A percentile compares a stretch with the other conserved stretches of the same genome.
Conservation (phyloP, 306 rosid species). For the Coriaria nepalensis region DNA sequence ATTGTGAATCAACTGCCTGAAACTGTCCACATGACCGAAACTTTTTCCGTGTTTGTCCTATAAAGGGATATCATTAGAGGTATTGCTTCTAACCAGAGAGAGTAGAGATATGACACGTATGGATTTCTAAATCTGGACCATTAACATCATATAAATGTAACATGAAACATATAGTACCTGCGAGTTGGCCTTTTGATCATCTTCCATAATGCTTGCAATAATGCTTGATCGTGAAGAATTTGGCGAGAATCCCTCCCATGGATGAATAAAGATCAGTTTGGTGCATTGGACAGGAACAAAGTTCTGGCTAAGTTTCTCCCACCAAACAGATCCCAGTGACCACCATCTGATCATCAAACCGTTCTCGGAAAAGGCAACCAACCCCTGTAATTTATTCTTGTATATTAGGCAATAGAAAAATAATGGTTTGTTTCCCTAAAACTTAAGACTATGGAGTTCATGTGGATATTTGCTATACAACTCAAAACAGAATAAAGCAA, state of each 20-base stretch:
- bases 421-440: background rate
- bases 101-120: background rate
- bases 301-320: constrained; percentile 90
- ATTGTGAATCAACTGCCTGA: constrained; percentile 65
- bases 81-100: constrained; percentile 1
- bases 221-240: constrained; percentile 85
- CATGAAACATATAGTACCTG: constrained; percentile 34
- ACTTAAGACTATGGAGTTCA: too few species aligned
- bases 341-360: constrained; percentile 98
- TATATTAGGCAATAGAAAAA: background rate
- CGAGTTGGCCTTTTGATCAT: constrained; percentile 26
- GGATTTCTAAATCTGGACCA: background rate
- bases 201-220: constrained; percentile 66
- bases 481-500: constrained; percentile 3
- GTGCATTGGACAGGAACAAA: constrained; percentile 87
- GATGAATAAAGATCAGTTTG: constrained; percentile 82
- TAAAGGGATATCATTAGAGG: constrained; percentile 9
- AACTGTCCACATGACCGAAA: constrained; percentile 48
- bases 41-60: constrained; percentile 38
- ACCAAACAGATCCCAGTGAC: constrained; percentile 93
- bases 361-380: constrained; percentile 87
- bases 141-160: background rate
- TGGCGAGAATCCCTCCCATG: constrained; percentile 99
- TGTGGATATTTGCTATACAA: background rate
- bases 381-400: constrained; percentile 37